Conservation (phyloP, 73 alveolate species). For the Durusdinium trenchii region DNA sequence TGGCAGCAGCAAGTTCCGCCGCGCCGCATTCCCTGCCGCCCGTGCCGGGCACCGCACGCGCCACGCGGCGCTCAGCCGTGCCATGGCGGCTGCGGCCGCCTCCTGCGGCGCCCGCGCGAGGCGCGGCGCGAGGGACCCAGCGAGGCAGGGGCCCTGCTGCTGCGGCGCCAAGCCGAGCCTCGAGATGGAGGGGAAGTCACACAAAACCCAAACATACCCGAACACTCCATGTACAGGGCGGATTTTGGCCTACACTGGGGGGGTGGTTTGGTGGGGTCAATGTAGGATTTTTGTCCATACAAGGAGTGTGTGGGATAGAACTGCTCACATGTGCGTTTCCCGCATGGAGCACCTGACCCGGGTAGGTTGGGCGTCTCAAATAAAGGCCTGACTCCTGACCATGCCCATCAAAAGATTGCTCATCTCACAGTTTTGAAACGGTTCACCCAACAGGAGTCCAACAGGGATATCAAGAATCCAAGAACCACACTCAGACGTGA, state of each 20-base stretch:
- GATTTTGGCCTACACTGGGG: background rate
- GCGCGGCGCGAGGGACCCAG: constrained; percentile 13
- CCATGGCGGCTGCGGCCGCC: constrained; percentile 8
- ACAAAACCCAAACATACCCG: background rate
- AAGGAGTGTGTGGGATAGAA: background rate
- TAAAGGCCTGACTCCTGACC: too few species aligned
- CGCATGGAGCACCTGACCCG: too few species aligned
- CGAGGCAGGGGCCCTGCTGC: constrained; percentile 25
- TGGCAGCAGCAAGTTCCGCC: constrained; percentile 16
- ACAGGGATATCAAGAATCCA: too few species aligned
- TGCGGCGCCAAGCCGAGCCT: background rate
- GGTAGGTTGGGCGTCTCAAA: too few species aligned
- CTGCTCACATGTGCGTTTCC: too few species aligned
- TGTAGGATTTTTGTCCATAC: background rate
- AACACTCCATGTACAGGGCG: background rate
- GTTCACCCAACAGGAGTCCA: too few species aligned
- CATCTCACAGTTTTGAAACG: too few species aligned
- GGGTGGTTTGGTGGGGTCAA: too few species aligned
- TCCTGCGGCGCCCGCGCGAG: background rate
- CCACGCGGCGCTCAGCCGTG: background rate
- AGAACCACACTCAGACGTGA: too few species aligned
- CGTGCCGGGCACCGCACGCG: background rate
- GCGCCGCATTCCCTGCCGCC: constrained; percentile 11
- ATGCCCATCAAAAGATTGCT: too few species aligned
- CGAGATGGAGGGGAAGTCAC: background rate